Evolutionary conservation across 2,329 filamentous ascomycete genomes (phyloP).

Genomic region (Acrodontium crateriforme): DNA sequence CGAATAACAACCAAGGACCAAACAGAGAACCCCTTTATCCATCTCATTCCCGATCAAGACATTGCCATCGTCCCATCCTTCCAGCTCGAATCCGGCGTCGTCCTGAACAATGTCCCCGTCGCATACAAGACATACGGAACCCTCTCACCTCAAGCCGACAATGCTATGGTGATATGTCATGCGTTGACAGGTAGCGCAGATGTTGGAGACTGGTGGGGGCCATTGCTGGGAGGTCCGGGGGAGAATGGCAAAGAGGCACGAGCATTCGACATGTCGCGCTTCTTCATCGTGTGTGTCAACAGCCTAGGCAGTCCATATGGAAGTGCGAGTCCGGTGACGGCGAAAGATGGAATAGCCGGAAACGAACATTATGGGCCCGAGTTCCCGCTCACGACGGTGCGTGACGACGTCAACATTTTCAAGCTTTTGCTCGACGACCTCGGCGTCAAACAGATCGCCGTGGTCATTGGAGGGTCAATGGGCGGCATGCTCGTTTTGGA

Average conservation of each 20-base stretch:
- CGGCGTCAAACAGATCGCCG: constrained; percentile 63
- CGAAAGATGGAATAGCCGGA: constrained; percentile 62
- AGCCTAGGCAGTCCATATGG: constrained; percentile 76
- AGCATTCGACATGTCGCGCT: constrained; percentile 68
- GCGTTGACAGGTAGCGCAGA: constrained; percentile 76
- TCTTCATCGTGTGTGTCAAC: constrained; percentile 80
- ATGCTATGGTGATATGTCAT: constrained; percentile 61
- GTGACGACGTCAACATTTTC: constrained; percentile 86
- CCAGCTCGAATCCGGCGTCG: constrained; percentile 82
- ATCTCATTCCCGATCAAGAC: constrained; percentile 75
- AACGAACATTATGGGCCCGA: constrained; percentile 82
- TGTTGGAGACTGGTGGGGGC: constrained; percentile 81
- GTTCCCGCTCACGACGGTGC: constrained; percentile 86
- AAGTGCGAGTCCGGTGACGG: constrained; percentile 76
- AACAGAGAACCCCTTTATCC: constrained; percentile 81
- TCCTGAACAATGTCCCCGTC: constrained; percentile 58
- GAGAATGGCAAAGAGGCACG: constrained; percentile 28
- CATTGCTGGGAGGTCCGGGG: constrained; percentile 62
- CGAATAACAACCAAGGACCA: constrained; percentile 34
- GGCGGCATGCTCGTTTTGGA: constrained; percentile 85
- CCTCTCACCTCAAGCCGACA: constrained; percentile 42
- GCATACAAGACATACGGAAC: constrained; percentile 50
- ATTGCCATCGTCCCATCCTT: constrained; percentile 80
- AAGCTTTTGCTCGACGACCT: constrained; percentile 68
- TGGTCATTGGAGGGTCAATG: constrained; percentile 71